Evolutionary conservation across 768 basidiomycete species (phyloP), one percentile per base, ranked within the genome.

Genomic region (Kondoa subrosea): DNA sequence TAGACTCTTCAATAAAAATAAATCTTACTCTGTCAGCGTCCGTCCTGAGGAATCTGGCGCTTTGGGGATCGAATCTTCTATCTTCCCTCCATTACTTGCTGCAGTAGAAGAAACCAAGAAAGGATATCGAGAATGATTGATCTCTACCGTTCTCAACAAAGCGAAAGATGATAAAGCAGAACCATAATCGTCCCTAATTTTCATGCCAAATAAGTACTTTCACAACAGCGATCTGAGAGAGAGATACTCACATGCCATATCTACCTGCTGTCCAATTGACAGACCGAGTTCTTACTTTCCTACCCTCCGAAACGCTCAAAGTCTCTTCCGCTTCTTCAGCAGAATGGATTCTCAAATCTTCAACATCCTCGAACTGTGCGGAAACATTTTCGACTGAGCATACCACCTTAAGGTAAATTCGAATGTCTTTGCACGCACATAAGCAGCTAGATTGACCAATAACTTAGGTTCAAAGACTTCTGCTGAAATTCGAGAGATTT

Each of bases 51-150:
- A 8, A 50, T 50, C 40, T 8, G 40, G 40, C 8, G 21, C 40
- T 50, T 50, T 50, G 40, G 40, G 40, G 8, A 50, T 50, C 21
- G 40, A 8, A 8, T 8, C 8, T 8, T 8, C 40, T 8, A 8
- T 21, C 8, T 8, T 8, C 21, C 21, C 40, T 8, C 12, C 8
- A 21, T 8, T 50, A 21, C 3, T 16, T 27, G 61, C 3, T 3
- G 30, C 29, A 27, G 15, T 29, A 32, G 29, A 17, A 17, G 30
- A 63, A 32, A 63, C 30, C 26, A 63, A 32, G 26, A 31, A 27
- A 17, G 61, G 61, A 12, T 63, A 27, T 3, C 61, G 61, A 63
- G 27, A 63, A n/a, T 63, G 61, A 32, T 63, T 63, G 61, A 63
- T 31, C 29, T 63, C 61, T 27, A 63, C 29, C 29, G 61, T 63